A percentile compares a stretch with the other conserved stretches of the same genome.
phyloP scores from a whole-genome alignment of 2,329 filamentous ascomycete species.

The Colletotrichum trifolii region DNA sequence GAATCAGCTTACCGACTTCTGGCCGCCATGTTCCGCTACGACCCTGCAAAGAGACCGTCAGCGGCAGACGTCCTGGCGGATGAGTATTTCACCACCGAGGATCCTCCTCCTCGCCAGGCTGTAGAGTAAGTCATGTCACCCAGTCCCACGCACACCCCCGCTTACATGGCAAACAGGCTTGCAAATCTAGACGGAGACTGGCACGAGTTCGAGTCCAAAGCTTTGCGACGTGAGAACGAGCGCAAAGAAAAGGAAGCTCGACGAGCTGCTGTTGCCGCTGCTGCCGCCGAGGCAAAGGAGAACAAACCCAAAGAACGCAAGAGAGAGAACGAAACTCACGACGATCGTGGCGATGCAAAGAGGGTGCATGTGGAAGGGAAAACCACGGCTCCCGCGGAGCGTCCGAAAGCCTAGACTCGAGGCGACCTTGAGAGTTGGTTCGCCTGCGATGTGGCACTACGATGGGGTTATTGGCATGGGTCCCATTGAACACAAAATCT shows the following conservation, averaged over 20 bases:
- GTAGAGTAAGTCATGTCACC: conserved; percentile 73
- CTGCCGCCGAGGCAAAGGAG: conserved; percentile 48
- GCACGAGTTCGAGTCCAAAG: conserved; percentile 99
- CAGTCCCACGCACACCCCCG: conserved; percentile 14
- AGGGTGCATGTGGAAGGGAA: conserved; percentile 36
- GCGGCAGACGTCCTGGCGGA: conserved; percentile 88
- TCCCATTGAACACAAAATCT: conserved; percentile 15
- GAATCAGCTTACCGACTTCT: conserved; percentile 86
- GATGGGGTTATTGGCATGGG: not conserved
- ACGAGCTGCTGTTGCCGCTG: conserved; percentile 45
- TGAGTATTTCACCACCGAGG: conserved; percentile 87
- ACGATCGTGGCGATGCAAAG: conserved; percentile 48
- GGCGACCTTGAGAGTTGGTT: conserved; percentile 4
- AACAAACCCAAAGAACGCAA: conserved; percentile 51
- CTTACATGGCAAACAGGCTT: conserved; percentile 65
- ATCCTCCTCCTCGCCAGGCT: conserved; percentile 80
- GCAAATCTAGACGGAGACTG: conserved; percentile 89
- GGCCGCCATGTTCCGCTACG: conserved; percentile 86
- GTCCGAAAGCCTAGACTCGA: conserved; percentile 22
- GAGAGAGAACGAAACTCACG: conserved; percentile 46
- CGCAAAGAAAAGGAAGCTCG: conserved; percentile 67
- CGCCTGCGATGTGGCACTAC: not conserved
- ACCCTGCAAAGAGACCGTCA: conserved; percentile 84
- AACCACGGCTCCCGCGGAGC: conserved; percentile 19
- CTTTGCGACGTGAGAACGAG: conserved; percentile 89